These are phyloP conservation scores for Plasmopara halstedii DNA, from an alignment of 352 stramenopile species.

Conservation along the genomic window DNA sequence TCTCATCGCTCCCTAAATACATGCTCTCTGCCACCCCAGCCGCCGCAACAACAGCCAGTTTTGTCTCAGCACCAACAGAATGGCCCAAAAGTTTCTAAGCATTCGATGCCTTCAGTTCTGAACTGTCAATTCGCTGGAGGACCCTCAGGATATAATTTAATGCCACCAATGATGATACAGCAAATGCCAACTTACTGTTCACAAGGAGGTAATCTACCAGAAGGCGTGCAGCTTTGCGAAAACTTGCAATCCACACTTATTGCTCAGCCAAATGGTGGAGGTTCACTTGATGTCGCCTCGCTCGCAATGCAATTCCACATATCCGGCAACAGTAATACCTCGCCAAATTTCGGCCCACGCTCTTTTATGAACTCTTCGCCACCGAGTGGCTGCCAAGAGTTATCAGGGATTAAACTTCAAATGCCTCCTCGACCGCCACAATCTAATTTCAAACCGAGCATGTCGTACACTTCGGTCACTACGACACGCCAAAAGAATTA, in stretches of 20 bases:
- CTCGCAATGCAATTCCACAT: constrained; percentile 80
- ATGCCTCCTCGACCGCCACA: constrained; percentile 26
- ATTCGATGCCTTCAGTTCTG: constrained; percentile 17
- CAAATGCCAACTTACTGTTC: constrained; percentile 26
- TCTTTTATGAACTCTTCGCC: constrained; percentile 20
- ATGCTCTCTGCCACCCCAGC: constrained; percentile 4
- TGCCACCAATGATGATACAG: constrained; percentile 21
- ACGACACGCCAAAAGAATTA: constrained; percentile 59
- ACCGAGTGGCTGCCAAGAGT: constrained; percentile 20
- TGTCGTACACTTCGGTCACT: constrained; percentile 69
- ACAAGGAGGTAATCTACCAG: constrained; percentile 18
- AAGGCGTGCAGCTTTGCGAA: constrained; percentile 14
- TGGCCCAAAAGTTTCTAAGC: constrained; percentile 13
- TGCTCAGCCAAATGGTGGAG: constrained; percentile 10
- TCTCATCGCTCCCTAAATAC: constrained; percentile 11
- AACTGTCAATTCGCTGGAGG: constrained; percentile 17
- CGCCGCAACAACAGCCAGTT: constrained; percentile 14
- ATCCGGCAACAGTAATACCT: constrained; percentile 12
- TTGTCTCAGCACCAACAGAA: constrained; percentile 23
- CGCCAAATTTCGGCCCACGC: constrained; percentile 32
- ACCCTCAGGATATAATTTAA: constrained; percentile 15
- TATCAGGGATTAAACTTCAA: constrained; percentile 27
- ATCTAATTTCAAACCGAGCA: constrained; percentile 68
- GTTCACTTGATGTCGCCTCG: constrained; percentile 46
- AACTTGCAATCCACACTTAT: constrained; percentile 26